Conservation (phyloP, 345 rosid genomes). For the Brassica rapa region DNA sequence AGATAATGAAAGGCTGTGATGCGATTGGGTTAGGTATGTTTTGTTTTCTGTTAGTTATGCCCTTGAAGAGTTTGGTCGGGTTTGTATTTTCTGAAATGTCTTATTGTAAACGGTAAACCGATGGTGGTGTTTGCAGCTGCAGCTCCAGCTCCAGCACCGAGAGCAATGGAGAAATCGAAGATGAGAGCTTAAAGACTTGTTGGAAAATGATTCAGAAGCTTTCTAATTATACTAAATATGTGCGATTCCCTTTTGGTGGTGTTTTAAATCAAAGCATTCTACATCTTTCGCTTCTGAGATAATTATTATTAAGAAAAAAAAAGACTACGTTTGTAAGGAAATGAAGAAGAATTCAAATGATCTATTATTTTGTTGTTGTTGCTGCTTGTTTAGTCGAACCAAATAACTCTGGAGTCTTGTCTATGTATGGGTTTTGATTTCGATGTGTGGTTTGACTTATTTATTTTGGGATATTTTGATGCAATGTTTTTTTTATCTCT, state of each 20-base stretch:
- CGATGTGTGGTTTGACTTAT: slow-evolving; percentile 14
- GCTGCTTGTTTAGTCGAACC: slow-evolving; percentile 25
- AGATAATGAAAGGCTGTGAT: slow-evolving; percentile 92
- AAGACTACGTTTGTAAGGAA: slow-evolving; percentile 31
- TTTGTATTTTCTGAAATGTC: background rate
- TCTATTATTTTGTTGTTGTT: slow-evolving; percentile 15
- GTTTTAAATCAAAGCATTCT: slow-evolving; percentile 24
- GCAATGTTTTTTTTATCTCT: background rate
- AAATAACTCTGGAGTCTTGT: slow-evolving; percentile 12
- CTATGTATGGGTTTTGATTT: slow-evolving; percentile 19
- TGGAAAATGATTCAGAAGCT: slow-evolving; percentile 20
- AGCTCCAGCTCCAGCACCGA: slow-evolving; percentile 45
- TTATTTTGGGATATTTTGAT: background rate
- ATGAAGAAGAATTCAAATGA: slow-evolving; percentile 29
- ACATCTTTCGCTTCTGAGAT: slow-evolving; percentile 23
- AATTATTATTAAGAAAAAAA: background rate
- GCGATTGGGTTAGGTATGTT: slow-evolving; percentile 84
- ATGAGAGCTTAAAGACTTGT: slow-evolving; percentile 35
- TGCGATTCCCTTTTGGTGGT: slow-evolving; percentile 34
- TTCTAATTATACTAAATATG: slow-evolving; percentile 40
- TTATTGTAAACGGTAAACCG: background rate
- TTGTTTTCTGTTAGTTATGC: background rate
- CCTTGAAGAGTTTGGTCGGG: slow-evolving; percentile 1
- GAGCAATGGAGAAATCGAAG: slow-evolving; percentile 40
- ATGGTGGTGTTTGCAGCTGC: slow-evolving; percentile 37